Base-by-base conservation (phyloP, 2,329 filamentous ascomycete genomes). In the Sphaerostilbella broomeana region DNA sequence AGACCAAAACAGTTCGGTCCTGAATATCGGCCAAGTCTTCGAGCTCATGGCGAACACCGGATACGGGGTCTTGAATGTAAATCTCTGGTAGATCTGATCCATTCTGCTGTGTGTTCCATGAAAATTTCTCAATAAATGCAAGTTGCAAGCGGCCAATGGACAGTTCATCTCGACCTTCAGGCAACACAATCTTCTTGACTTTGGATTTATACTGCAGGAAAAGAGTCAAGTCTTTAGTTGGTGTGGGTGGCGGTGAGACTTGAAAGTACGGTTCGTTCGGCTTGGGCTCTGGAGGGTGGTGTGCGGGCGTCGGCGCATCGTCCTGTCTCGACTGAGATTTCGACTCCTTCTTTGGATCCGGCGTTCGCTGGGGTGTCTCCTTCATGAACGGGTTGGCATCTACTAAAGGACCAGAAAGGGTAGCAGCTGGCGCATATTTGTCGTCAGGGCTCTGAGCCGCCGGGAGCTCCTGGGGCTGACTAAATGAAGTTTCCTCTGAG, bases 91-190 rank as follows among this genome's bases (percentile, higher is more conserved):
- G 67, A 57, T 98, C 92, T 11, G 80, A 78, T 6, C 92, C 92
- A 53, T 95, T 94, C 45, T 87, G 84, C 52, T 97, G 89, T 1
- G 90, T 95, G 53, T 95, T 97, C 89, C 94, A 98, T 0, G 90
- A 92, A 57, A 98, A 98, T 59, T 95, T 98, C 51, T 98, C 92
- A 51, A 98, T 98, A 53, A 98, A 98, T 1, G 92, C 90, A 19
- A 98, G 73, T 60, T 98, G 90, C 42, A 98, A 64, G 17, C 89
- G 78, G 1, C 88, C 88, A 43, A 95, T 82, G 3, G 86, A 90
- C 9, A 98, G 71, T 46, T 90, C 87, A 21, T 81, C 80, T 49
- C 82, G 81, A 1, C 90, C 90, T 58, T 94, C 88, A 1, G 86
- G 68, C 22, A 97, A 74, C 12, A 95, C 79, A 57, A 94, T 94